phyloP scores from a whole-genome alignment of 75 land plant genomes.

The Selaginella moellendorffii region DNA sequence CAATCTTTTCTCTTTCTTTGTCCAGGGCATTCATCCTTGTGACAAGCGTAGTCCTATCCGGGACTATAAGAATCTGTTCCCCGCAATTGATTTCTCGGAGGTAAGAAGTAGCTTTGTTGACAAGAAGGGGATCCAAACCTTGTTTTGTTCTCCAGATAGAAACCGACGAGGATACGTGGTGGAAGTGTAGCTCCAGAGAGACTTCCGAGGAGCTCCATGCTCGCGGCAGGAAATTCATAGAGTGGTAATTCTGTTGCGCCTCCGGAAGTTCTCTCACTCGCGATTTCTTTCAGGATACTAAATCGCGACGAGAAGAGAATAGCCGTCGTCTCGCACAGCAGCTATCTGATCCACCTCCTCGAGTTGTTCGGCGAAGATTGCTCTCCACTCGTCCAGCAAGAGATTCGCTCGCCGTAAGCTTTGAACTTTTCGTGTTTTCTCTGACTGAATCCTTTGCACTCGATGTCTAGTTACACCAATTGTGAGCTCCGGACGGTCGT shows the following conservation, averaged over 20 bases:
- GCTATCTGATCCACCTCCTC: slow-evolving; percentile 24
- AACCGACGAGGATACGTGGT: slow-evolving; percentile 63
- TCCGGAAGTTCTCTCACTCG: too few species aligned
- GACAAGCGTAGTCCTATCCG: slow-evolving; percentile 58
- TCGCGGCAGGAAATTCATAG: slow-evolving; percentile 53
- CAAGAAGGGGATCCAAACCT: not conserved
- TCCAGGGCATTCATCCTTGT: slow-evolving; percentile 85
- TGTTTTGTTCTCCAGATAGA: slow-evolving; percentile 37
- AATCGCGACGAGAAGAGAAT: slow-evolving; percentile 23
- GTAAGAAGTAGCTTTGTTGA: slow-evolving; percentile 20
- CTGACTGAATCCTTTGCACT: not conserved
- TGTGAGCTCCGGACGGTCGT: slow-evolving; percentile 17
- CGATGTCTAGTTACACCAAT: slow-evolving; percentile 9
- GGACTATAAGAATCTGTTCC: slow-evolving; percentile 50
- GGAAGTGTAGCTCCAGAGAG: slow-evolving; percentile 62
- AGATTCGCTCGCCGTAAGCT: slow-evolving; percentile 13
- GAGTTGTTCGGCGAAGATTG: slow-evolving; percentile 22
- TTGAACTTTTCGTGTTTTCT: not conserved
- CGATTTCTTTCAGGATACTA: slow-evolving; percentile 18
- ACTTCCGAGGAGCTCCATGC: slow-evolving; percentile 40
- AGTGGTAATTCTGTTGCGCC: slow-evolving; percentile 35
- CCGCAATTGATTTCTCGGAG: slow-evolving; percentile 77
- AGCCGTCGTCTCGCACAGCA: slow-evolving; percentile 32
- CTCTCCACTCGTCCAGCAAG: slow-evolving; percentile 16
- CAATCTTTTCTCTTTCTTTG: too few species aligned